Evolutionary conservation across 257 asterid genomes (phyloP).

Genomic region (Gentiana dahurica): DNA sequence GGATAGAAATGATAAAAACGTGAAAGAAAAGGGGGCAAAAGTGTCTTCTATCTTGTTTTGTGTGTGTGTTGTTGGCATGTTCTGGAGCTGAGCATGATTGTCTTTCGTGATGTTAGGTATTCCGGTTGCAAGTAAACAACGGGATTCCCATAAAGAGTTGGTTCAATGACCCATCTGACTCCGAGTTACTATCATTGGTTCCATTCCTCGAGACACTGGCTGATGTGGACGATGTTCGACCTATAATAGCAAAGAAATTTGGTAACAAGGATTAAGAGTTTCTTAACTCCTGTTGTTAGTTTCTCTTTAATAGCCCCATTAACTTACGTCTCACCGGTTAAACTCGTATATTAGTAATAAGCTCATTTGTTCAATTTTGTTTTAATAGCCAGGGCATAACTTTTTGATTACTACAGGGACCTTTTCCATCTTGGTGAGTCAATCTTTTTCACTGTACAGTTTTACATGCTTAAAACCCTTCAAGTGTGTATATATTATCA

Average conservation of each 20-base stretch:
- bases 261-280: conserved; percentile 95
- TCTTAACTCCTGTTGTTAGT: conserved; percentile 48
- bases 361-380: conserved; percentile 30
- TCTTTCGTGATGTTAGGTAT: conserved; percentile 54
- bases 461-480: no score
- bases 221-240: conserved; percentile 87
- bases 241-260: conserved; percentile 82
- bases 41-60: no score
- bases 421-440: conserved; percentile 29
- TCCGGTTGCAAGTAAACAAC: conserved; percentile 87
- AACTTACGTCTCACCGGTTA: conserved; percentile 20
- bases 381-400: conserved; percentile 38
- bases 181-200: conserved; percentile 65
- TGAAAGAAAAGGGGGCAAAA: no score
- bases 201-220: conserved; percentile 91
- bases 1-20: no score
- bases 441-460: conserved; percentile 9
- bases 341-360: conserved; percentile 24
- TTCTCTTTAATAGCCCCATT: conserved; percentile 31
- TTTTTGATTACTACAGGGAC: conserved; percentile 25
- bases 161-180: conserved; percentile 87
- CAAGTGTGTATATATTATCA: no score
- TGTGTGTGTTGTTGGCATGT: neutral
- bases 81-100: neutral
- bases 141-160: conserved; percentile 98